Evolutionary conservation across 208 protist species (phyloP), one percentile per base, ranked within the genome.

Genomic region (Crithidia expoeki): DNA sequence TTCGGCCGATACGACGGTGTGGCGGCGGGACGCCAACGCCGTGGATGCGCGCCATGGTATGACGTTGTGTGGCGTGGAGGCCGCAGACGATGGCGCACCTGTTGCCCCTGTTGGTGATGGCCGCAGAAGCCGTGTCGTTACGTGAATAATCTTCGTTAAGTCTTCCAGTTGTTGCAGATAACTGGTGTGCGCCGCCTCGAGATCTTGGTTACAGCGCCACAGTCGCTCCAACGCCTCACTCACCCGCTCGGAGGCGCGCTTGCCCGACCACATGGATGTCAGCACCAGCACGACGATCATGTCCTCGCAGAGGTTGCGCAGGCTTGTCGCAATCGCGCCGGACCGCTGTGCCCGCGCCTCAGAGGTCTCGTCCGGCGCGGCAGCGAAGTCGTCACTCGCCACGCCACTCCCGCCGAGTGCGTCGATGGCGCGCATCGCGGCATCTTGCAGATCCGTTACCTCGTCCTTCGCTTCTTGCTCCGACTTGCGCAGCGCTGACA

Each of bases 261-360:
- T 57, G 27, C 66, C 52, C 0, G 82, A 88, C 79, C 77, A 87
- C 28, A 81, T 30, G 14, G 79, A 81, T 2, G 82, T 73, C 17
- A 79, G 68, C 27, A 84, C 78, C 4, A 84, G 72, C 49, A 81
- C 82, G 9, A 77, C 82, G 16, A 81, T 58, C 51, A 87, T 63
- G 51, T 81, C 75, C 44, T 87, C 82, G 66, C 82, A 82, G 16
- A 87, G 56, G 65, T 73, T 64, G 19, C 59, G 65, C 42, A 84
- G 69, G 0, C 63, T 34, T 30, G 64, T 50, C 0, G 65, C 65
- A 28, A 84, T 72, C 30, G 50, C 44, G 23, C 34, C 28, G 10
- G 65, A 74, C 14, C 69, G 74, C 27, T 32, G 47, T 21, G 21
- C 57, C 0, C 68, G 46, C 5, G 63, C 40, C 23, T 83, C 66